Conservation (phyloP, 129 eudicot species). For the Pseudognaphalium luteoalbum region DNA sequence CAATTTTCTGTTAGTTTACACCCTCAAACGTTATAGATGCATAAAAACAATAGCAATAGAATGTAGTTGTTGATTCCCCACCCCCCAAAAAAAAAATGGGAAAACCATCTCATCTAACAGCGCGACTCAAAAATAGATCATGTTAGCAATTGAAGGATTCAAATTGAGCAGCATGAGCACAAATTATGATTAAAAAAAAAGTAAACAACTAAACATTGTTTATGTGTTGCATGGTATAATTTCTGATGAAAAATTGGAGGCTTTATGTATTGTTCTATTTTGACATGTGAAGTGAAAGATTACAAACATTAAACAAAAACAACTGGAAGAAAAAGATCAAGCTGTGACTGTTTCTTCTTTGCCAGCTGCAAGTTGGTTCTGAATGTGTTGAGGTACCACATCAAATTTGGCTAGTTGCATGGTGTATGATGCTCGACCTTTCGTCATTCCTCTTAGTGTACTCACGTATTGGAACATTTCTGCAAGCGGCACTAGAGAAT, state of each 20-base stretch:
- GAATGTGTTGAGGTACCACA: slow-evolving; percentile 94
- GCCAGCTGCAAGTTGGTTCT: slow-evolving; percentile 68
- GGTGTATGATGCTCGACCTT: slow-evolving; percentile 94
- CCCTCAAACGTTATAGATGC: too few species aligned
- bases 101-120: too few species aligned
- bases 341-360: slow-evolving; percentile 89
- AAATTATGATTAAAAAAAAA: slow-evolving; percentile 20
- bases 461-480: slow-evolving; percentile 98
- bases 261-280: slow-evolving; percentile 20
- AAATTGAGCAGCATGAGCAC: slow-evolving; percentile 1
- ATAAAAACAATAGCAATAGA: too few species aligned
- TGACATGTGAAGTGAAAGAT: slow-evolving; percentile 15
- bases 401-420: slow-evolving; percentile 96
- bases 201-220: slow-evolving; percentile 2
- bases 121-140: slow-evolving; percentile 3
- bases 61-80: too few species aligned
- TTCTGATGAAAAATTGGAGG: slow-evolving; percentile 22
- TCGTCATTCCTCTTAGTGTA: slow-evolving; percentile 86
- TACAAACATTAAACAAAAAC: slow-evolving; percentile 18
- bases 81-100: too few species aligned
- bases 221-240: slow-evolving; percentile 30
- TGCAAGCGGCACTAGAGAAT: slow-evolving; percentile 84
- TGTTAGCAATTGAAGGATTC: background rate
- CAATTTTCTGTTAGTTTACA: too few species aligned
- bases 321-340: slow-evolving; percentile 25